These are phyloP conservation scores for Claviceps sp. DNA, from an alignment of 2,329 filamentous ascomycete species.

Conservation along the genomic window DNA sequence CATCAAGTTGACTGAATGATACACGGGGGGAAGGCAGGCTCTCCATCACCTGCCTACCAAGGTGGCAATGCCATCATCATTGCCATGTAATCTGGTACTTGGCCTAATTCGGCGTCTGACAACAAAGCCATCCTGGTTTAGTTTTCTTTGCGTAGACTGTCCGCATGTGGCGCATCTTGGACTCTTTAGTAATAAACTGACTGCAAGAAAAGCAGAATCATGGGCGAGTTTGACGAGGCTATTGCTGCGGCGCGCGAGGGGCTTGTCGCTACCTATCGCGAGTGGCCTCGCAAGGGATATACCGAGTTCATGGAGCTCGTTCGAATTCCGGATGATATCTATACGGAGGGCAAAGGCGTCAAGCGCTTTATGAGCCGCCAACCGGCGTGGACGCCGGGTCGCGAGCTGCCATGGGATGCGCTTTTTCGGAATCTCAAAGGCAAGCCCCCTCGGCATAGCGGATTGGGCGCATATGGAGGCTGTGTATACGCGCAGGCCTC, in stretches of 20 bases:
- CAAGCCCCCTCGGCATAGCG: slow-evolving; percentile 7
- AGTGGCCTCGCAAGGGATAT: slow-evolving; percentile 14
- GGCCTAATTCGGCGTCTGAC: not conserved
- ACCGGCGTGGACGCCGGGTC: slow-evolving; percentile 20
- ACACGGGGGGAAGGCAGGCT: not conserved
- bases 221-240: slow-evolving; percentile 3
- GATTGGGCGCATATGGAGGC: slow-evolving; percentile 21
- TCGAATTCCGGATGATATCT: slow-evolving; percentile 10
- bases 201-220: not conserved
- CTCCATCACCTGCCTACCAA: not conserved
- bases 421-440: slow-evolving; percentile 7
- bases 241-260: not conserved
- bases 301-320: slow-evolving; percentile 17
- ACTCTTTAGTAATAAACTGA: not conserved
- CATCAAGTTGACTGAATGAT: not conserved
- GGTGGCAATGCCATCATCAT: not conserved
- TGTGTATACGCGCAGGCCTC: slow-evolving; percentile 25
- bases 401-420: slow-evolving; percentile 17
- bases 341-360: not conserved
- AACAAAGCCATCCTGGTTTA: not conserved
- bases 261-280: not conserved
- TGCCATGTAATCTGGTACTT: not conserved
- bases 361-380: slow-evolving; percentile 19
- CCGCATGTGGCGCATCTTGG: not conserved
- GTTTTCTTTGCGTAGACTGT: not conserved